Conservation (phyloP, 352 stramenopile species). For the Phytophthora cryptogea region DNA sequence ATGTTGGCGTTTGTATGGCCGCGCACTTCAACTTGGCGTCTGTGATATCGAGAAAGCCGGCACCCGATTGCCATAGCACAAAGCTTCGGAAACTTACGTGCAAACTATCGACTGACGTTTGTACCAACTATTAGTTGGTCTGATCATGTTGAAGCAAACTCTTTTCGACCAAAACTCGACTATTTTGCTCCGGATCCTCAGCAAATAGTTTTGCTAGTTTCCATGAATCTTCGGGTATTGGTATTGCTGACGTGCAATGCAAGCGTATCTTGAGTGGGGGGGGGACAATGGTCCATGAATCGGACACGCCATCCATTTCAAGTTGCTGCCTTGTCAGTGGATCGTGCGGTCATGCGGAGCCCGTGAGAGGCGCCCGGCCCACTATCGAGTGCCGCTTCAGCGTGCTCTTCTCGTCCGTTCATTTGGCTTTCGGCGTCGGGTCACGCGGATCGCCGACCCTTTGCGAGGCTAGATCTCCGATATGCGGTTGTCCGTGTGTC, state of each 20-base stretch:
- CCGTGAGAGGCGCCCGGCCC: neutral
- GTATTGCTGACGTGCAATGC: too few species aligned
- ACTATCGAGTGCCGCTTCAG: conserved; percentile 13
- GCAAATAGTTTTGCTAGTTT: too few species aligned
- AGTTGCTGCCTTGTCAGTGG: conserved; percentile 1
- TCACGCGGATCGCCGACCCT: conserved; percentile 19
- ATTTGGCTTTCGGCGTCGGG: conserved; percentile 9
- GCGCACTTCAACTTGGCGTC: conserved; percentile 19
- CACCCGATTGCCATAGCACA: neutral
- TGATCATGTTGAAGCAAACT: neutral
- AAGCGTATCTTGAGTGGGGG: too few species aligned
- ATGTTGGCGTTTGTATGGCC: conserved; percentile 24
- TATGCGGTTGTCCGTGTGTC: conserved; percentile 17
- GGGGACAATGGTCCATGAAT: too few species aligned
- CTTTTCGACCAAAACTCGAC: too few species aligned
- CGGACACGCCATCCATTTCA: too few species aligned
- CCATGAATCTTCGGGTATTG: too few species aligned
- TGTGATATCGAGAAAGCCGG: conserved; percentile 38
- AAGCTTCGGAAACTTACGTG: neutral
- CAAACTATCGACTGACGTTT: too few species aligned
- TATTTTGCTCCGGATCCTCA: too few species aligned
- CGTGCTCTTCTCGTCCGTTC: conserved; percentile 12
- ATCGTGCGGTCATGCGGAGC: conserved; percentile 4
- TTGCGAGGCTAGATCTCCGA: conserved; percentile 19
- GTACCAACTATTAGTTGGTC: neutral